Evolutionary conservation across 768 basidiomycete species (phyloP).

Genomic region (Trametes cubensis): DNA sequence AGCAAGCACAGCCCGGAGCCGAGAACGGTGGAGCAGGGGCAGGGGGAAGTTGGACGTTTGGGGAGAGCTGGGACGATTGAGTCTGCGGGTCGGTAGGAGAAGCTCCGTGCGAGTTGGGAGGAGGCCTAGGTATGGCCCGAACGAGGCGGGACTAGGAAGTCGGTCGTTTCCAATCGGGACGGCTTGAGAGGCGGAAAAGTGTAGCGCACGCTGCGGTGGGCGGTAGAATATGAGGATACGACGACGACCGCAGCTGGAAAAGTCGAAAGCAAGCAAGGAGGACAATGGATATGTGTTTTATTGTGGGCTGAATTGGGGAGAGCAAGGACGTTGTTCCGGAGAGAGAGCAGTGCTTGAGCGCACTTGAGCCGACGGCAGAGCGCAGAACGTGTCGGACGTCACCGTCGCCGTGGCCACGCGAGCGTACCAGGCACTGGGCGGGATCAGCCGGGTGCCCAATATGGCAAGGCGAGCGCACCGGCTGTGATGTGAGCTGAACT

Average conservation of each 20-base stretch:
- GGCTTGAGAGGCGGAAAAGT: too few species aligned
- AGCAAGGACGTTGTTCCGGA: constrained; percentile 14
- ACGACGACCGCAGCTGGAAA: not conserved
- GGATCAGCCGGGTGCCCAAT: constrained; percentile 6
- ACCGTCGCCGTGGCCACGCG: constrained; percentile 11
- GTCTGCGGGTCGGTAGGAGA: not conserved
- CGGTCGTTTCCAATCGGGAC: too few species aligned
- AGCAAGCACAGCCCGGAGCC: not conserved
- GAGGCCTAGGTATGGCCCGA: too few species aligned
- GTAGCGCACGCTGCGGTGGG: too few species aligned
- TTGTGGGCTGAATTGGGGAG: constrained; percentile 1
- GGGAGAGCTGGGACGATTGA: not conserved
- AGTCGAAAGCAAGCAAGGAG: not conserved
- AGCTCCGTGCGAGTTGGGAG: too few species aligned
- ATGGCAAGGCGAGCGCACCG: constrained; percentile 4
- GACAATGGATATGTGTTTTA: not conserved
- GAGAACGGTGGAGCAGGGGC: not conserved
- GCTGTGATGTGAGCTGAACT: not conserved
- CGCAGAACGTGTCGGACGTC: not conserved
- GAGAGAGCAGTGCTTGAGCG: not conserved
- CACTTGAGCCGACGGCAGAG: not conserved
- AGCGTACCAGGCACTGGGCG: not conserved
- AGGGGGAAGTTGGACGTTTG: too few species aligned
- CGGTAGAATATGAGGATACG: not conserved
- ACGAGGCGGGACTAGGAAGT: too few species aligned